Percentiles rank a stretch among this genome's conserved stretches.
These are phyloP conservation scores for Letharia columbiana DNA, from an alignment of 495 filamentous ascomycete species.

Conservation along the genomic window DNA sequence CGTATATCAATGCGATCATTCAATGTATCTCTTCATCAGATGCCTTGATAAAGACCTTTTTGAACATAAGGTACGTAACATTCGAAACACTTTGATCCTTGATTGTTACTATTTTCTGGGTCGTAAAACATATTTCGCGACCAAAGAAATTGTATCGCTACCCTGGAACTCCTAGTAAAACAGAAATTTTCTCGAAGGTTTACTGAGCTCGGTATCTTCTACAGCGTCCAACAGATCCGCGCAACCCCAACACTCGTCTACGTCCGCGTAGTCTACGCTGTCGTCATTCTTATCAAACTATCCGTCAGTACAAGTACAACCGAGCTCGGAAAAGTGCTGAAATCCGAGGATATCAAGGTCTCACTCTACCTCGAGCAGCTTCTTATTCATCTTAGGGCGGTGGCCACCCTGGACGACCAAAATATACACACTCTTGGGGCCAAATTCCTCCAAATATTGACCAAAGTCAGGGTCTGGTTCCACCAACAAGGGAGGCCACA, in stretches of 20 bases:
- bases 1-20: constrained; percentile 32
- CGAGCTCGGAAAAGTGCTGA: constrained; percentile 30
- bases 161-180: not conserved
- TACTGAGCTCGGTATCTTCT: not conserved
- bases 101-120: not conserved
- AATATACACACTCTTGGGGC: constrained; percentile 34
- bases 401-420: constrained; percentile 10
- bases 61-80: constrained; percentile 21
- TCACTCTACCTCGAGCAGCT: constrained; percentile 27
- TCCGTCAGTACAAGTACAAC: constrained; percentile 30
- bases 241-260: constrained; percentile 29
- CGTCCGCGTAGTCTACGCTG: constrained; percentile 29
- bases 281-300: constrained; percentile 33
- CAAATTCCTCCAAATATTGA: constrained; percentile 70
- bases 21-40: constrained; percentile 31
- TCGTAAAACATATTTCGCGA: not conserved
- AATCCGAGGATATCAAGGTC: constrained; percentile 28
- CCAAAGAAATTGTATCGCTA: not conserved
- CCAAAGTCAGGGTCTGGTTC: constrained; percentile 69
- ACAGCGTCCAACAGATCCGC: constrained; percentile 21
- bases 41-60: constrained; percentile 28
- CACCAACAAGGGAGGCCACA: constrained; percentile 28
- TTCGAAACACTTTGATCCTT: not conserved
- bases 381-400: constrained; percentile 21
- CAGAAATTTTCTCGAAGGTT: not conserved